These are phyloP conservation scores for Pochonia chlamydosporia DNA, from an alignment of 2,329 filamentous ascomycete genomes.

Conservation along the genomic window DNA sequence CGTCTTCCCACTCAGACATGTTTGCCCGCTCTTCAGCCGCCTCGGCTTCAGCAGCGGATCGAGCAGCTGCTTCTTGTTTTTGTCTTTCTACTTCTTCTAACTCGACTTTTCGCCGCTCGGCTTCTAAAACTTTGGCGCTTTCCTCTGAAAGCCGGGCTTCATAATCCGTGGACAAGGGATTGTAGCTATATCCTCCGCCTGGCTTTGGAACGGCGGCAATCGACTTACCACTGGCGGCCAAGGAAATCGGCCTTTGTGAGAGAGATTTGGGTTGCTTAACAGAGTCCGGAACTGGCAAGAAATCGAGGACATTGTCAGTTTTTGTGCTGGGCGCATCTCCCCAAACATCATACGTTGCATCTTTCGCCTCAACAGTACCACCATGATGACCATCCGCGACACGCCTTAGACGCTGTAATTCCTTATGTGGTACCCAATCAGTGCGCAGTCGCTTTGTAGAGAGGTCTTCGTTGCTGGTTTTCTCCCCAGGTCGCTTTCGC, in stretches of 20 bases:
- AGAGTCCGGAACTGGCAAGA: conserved; percentile 59
- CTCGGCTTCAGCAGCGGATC: conserved; percentile 68
- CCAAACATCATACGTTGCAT: conserved; percentile 78
- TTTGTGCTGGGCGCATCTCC: conserved; percentile 33
- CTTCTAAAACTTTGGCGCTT: conserved; percentile 71
- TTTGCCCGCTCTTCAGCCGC: conserved; percentile 63
- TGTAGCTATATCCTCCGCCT: conserved; percentile 82
- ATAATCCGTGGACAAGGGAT: conserved; percentile 83
- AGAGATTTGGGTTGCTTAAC: conserved; percentile 71
- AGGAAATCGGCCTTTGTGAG: conserved; percentile 69
- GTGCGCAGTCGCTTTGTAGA: conserved; percentile 69
- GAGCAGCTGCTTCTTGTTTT: conserved; percentile 60
- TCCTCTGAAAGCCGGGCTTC: conserved; percentile 68
- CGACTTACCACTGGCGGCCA: conserved; percentile 75
- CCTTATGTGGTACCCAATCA: conserved; percentile 78
- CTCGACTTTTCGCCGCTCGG: conserved; percentile 68
- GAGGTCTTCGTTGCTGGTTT: conserved; percentile 67
- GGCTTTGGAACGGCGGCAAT: conserved; percentile 76
- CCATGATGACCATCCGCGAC: conserved; percentile 70
- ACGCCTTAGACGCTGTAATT: conserved; percentile 69
- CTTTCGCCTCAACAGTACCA: conserved; percentile 47
- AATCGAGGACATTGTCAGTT: conserved; percentile 40
- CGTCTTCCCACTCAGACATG: conserved; percentile 71
- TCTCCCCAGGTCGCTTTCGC: conserved; percentile 68
- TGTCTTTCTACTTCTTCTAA: conserved; percentile 62